Base-by-base conservation (phyloP, 2,329 filamentous ascomycete genomes). In the Aureobasidium melanogenum region DNA sequence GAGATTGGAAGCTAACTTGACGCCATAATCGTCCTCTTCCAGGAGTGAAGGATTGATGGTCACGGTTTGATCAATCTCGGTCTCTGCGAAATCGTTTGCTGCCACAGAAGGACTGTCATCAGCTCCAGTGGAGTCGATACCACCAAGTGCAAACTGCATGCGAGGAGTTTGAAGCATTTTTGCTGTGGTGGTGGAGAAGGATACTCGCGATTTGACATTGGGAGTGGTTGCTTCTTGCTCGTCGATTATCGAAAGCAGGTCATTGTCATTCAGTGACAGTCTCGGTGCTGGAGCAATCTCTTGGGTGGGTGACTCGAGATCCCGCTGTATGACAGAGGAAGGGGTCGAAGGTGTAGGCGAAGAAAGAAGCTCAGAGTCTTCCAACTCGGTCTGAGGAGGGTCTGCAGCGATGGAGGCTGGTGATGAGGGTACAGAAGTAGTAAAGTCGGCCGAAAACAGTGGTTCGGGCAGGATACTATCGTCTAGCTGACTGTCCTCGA, bases 91-190 rank as follows among this genome's bases (percentile, higher is more conserved):
- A 14, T 60, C 26, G 12, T 32, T 43, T 4, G 26, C n/a, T 1
- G 24, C 43, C 6, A 51, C 30, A n/a, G 44, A 50, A 15, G 56
- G 56, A 10, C 44, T 60, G 17, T 43, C 19, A 34, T 60, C 26
- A 15, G 48, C 24, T 22, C 44, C 36, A 22, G 24, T 26, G 10
- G 36, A 17, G 22, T 51, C 56, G 22, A 26, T 7, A 43, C 56
- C 44, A 24, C 56, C 56, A 6, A 60, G 46, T 41, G 56, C 56
- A 36, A 62, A 64, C 26, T 54, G 48, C 64, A 65, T 65, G 36
- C 61, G 59, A 15, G 64, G 64, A 36, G 64, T 65, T 22, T 60
- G 50, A 14, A 65, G 48, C 61, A 63, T 59, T 10, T 58, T 60
- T 26, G 55, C 55, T 6, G 46, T 54, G 2, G 55, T 24, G 9